A percentile compares a stretch with the other conserved stretches of the same genome.
Conservation (phyloP, 164 flowering plant genomes). For the Santalum album region DNA sequence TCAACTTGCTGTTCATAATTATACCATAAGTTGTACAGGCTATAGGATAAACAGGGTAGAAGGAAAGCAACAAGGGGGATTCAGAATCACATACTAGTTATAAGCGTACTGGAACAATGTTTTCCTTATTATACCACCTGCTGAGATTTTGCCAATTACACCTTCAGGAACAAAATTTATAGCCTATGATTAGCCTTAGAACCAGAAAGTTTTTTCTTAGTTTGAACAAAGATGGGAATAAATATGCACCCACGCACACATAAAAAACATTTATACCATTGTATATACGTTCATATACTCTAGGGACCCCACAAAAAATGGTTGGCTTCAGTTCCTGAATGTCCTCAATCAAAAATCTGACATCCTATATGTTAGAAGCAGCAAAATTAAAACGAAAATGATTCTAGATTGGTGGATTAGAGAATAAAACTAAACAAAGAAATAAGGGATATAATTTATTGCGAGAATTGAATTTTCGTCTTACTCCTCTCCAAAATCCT, state of each 20-base stretch:
- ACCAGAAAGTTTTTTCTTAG: background rate
- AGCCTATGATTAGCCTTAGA: conserved; percentile 4
- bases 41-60: background rate
- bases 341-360: conserved; percentile 71
- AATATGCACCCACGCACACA: background rate
- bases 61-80: background rate
- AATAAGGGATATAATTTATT: background rate
- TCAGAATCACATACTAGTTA: conserved; percentile 52
- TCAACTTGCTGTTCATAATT: conserved; percentile 56
- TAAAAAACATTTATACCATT: conserved; percentile 33
- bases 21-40: conserved; percentile 6
- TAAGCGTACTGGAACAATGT: conserved; percentile 71
- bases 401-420: background rate
- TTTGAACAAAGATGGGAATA: background rate
- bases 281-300: conserved; percentile 88
- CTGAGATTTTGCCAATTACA: conserved; percentile 46
- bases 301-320: conserved; percentile 84
- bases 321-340: conserved; percentile 75
- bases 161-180: conserved; percentile 36
- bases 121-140: conserved; percentile 64
- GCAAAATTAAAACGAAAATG: background rate
- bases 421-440: background rate
- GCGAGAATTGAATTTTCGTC: conserved; percentile 6
- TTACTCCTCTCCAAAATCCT: conserved; percentile 93
- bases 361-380: conserved; percentile 45